phyloP scores from a whole-genome alignment of 768 basidiomycete species.

The Peribolospora baueri region DNA sequence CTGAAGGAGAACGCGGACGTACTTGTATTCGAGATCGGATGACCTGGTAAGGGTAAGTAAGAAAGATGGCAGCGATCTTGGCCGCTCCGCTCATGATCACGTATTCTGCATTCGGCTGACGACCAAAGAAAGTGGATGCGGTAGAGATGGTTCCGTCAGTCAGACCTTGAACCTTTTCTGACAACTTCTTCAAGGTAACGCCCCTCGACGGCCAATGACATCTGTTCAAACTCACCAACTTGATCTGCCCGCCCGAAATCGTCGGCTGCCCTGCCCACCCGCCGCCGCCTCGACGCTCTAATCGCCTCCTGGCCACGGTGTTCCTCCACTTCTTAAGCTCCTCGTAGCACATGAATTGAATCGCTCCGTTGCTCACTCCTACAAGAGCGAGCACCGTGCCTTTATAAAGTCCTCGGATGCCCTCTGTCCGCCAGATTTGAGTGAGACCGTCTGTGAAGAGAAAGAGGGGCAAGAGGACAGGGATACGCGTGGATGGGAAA shows the following conservation, averaged over 20 bases:
- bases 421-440: slow-evolving; percentile 47
- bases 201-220: too few relatives aligned
- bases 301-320: slow-evolving; percentile 27
- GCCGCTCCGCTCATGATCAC: slow-evolving; percentile 76
- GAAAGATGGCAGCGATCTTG: slow-evolving; percentile 54
- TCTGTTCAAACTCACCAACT: slow-evolving; percentile 37
- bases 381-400: slow-evolving; percentile 71
- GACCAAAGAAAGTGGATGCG: not conserved
- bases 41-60: slow-evolving; percentile 96
- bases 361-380: slow-evolving; percentile 78
- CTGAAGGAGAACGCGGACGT: slow-evolving; percentile 9
- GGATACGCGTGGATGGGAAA: too few relatives aligned
- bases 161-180: not conserved
- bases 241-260: slow-evolving; percentile 42
- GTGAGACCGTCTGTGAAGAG: slow-evolving; percentile 37
- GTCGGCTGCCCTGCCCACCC: slow-evolving; percentile 16
- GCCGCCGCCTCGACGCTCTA: slow-evolving; percentile 3
- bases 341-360: slow-evolving; percentile 92
- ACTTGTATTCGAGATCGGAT: slow-evolving; percentile 83
- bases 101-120: slow-evolving; percentile 69
- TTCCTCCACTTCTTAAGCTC: slow-evolving; percentile 81
- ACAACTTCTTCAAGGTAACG: too few relatives aligned
- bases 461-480: not conserved
- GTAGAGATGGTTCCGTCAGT: not conserved
- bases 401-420: slow-evolving; percentile 52